Evolutionary conservation across 2,329 filamentous ascomycete species (phyloP).

Genomic region (Phoma sp.): DNA sequence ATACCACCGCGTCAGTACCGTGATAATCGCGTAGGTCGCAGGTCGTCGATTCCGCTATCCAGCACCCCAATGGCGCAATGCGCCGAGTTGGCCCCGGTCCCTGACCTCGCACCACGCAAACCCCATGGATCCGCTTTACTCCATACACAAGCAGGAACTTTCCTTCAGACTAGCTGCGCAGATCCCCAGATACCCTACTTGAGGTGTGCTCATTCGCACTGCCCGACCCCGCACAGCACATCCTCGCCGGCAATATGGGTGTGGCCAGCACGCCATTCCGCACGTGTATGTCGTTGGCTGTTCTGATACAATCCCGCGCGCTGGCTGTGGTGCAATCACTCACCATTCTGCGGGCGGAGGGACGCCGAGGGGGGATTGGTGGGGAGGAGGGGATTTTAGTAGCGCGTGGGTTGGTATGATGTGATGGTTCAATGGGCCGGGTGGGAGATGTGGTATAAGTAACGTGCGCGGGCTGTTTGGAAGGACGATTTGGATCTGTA

Average conservation of each 20-base stretch:
- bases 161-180: not conserved
- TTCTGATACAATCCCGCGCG: not conserved
- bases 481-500: not conserved
- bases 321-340: constrained; percentile 2
- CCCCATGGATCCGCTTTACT: not conserved
- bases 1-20: not conserved
- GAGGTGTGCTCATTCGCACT: not conserved
- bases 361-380: not conserved
- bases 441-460: not conserved
- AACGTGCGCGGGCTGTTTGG: not conserved
- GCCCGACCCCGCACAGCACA: not conserved
- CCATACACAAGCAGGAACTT: not conserved
- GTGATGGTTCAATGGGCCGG: not conserved
- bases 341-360: constrained; percentile 5
- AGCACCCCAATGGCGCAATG: constrained; percentile 4
- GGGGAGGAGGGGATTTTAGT: too few species aligned
- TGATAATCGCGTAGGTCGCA: not conserved
- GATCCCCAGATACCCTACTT: not conserved
- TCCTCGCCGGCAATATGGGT: too few species aligned
- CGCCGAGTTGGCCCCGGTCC: not conserved
- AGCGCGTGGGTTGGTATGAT: too few species aligned
- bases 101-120: not conserved
- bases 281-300: not conserved
- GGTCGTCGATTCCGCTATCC: not conserved
- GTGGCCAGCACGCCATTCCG: constrained; percentile 1